Base-by-base conservation (phyloP, 1,139 yeast genomes). In the Suhomyces bolitotheri region DNA sequence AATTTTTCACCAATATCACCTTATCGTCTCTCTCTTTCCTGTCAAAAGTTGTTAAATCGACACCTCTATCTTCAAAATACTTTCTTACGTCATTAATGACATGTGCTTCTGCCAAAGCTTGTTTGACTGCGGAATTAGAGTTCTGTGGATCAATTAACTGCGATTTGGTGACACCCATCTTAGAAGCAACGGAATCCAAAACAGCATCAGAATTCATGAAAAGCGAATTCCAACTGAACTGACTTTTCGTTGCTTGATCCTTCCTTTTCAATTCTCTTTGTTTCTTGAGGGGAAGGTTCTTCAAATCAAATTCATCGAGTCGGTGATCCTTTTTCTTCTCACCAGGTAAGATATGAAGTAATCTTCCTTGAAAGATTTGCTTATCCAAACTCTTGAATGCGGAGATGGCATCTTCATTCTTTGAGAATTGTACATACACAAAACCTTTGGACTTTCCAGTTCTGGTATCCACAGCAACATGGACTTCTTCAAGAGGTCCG, bases 71-170 rank as follows among this genome's bases (percentile, higher is more conserved):
- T 57, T 88, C 95, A 58, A 92, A 92, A 60, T 80, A 92, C 49
- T 79, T 79, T 53, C 96, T 78, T 10, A 92, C 96, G 58, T 85
- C 94, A 29, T 92, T 94, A 53, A 92, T 82, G 15, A 90, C 96
- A 54, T 89, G 92, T 1, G 97, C 95, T 65, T 92, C 99, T 0
- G 99, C 98, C 45, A 92, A 74, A 0, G 98, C 97, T 60, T 90
- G 97, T 54, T 89, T 88, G n/a, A 92, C 97, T 1, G 96, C 97
- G 33, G 96, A 85, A 46, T 75, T 82, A 4, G 96, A 76, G 47
- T 82, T 85, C 49, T 87, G 84, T 1, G 96, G 95, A 58, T 92
- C 94, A 42, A 92, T 76, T 52, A 92, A 73, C 43, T 88, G 89
- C 3, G 94, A 72, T 56, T 92, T 94, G 20, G 80, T 60, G 34